These are phyloP conservation scores for Euphrasia confusa DNA, from an alignment of 257 asterid genomes.

Conservation along the genomic window DNA sequence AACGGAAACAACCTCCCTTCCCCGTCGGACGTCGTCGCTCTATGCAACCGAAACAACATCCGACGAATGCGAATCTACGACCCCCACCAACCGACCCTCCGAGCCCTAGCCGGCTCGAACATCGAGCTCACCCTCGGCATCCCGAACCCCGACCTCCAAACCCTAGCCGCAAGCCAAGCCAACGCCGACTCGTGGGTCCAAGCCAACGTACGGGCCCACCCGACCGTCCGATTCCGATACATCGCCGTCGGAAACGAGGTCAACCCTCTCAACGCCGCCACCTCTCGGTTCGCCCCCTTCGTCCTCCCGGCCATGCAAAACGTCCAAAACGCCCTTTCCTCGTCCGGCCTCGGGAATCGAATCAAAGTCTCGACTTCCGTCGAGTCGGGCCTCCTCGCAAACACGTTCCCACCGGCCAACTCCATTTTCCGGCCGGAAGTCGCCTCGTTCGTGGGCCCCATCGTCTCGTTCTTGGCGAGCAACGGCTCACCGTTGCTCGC, in stretches of 20 bases:
- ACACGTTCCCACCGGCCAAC: slow-evolving; percentile 23
- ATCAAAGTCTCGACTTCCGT: slow-evolving; percentile 27
- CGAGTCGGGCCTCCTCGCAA: slow-evolving; percentile 16
- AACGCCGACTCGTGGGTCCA: slow-evolving; percentile 35
- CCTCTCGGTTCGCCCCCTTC: slow-evolving; percentile 11
- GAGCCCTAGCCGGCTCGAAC: slow-evolving; percentile 34
- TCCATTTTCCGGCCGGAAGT: slow-evolving; percentile 22
- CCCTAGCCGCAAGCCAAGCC: slow-evolving; percentile 21
- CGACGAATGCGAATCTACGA: not conserved
- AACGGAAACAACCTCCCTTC: slow-evolving; percentile 26
- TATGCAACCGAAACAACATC: slow-evolving; percentile 18
- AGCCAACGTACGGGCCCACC: slow-evolving; percentile 16
- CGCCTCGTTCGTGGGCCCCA: slow-evolving; percentile 6
- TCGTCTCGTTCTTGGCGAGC: slow-evolving; percentile 16
- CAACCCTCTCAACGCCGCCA: slow-evolving; percentile 20
- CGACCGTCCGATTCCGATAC: slow-evolving; percentile 28
- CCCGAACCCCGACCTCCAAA: slow-evolving; percentile 22
- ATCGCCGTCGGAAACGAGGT: slow-evolving; percentile 56
- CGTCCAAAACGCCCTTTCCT: slow-evolving; percentile 16
- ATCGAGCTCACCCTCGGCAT: slow-evolving; percentile 33
- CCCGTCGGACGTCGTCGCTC: slow-evolving; percentile 23
- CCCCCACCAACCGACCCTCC: slow-evolving; percentile 11
- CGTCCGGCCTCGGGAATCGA: slow-evolving; percentile 21
- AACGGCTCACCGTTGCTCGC: slow-evolving; percentile 23
- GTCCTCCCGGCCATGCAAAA: slow-evolving; percentile 30